Evolutionary conservation across 805 yeast species (phyloP), one percentile per base, ranked within the genome.

Genomic region (Sporopachydermia quercuum): DNA sequence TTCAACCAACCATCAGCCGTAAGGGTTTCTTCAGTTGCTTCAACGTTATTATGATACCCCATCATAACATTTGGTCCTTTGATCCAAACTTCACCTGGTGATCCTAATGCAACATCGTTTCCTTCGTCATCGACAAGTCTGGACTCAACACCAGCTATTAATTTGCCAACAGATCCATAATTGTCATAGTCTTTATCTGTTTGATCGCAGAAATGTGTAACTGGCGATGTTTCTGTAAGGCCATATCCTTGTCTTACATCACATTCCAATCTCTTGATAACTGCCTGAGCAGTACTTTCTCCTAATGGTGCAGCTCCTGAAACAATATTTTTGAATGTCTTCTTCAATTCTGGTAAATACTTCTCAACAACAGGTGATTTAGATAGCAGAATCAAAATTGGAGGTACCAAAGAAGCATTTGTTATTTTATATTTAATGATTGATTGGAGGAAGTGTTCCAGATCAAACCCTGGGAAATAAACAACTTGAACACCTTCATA

Each of bases 221-320:
- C 78, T 2, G 79, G 81, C 49, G 75, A 69, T 13, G 77, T 63
- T 54, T 77, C 85, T 4, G 82, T 75, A 44, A 73, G 58, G 3
- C 83, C 82, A 54, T 73, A 73, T 13, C 78, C 78, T 49, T 71
- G 74, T 8, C 58, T 45, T 44, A 71, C 45, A 17, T 69, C 70
- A 59, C 50, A 16, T 8, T 45, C 51, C 3, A 65, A 34, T 37
- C 52, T 15, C 19, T 39, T 35, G 19, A 41, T 38, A 3, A 45
- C 43, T 2, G 37, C 41, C 6, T 33, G 37, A n/a, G 45, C 41
- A 3, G 48, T 15, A 6, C 36, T 37, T 33, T 37, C 39, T 4
- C 47, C 49, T 5, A 74, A 65, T 17, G 72, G 68, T 35, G 73
- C 68, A 8, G 76, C 72, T 39, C 71, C 69, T 13, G 47, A 48